phyloP scores from a whole-genome alignment of 345 rosid species.

The Citrus maxima region DNA sequence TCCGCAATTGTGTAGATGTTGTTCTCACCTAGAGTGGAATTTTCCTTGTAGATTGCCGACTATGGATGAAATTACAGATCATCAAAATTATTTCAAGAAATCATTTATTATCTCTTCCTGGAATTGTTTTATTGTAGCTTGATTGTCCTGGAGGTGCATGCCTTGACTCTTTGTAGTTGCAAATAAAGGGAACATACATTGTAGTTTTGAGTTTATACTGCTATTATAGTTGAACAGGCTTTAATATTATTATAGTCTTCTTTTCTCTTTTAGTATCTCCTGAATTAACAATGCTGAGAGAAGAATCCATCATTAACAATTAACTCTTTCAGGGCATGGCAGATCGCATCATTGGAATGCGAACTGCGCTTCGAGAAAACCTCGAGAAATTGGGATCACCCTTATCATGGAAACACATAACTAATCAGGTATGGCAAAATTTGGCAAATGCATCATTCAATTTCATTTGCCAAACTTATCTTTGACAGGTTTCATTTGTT shows the following conservation, averaged over 20 bases:
- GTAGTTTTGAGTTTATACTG: background rate
- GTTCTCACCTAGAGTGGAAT: background rate
- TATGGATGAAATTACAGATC: background rate
- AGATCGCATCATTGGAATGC: conserved; percentile 92
- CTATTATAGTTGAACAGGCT: background rate
- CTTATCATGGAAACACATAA: conserved; percentile 83
- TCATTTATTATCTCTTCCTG: background rate
- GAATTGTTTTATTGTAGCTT: background rate
- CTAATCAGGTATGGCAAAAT: conserved; percentile 57
- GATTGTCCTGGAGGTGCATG: background rate
- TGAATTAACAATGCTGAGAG: background rate
- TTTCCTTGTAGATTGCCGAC: background rate
- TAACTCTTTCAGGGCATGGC: conserved; percentile 67
- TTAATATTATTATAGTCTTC: background rate
- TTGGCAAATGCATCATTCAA: background rate
- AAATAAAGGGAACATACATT: background rate
- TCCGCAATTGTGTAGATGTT: no score
- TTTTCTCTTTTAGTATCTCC: background rate
- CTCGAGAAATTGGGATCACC: conserved; percentile 83
- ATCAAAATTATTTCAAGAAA: background rate
- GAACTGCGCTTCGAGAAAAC: conserved; percentile 67
- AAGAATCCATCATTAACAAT: background rate
- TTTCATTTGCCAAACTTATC: background rate
- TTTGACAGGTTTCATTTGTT: background rate
- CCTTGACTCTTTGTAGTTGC: background rate